Base-by-base conservation (phyloP, 768 basidiomycete genomes). In the Rhodosporidiobolus sp. region DNA sequence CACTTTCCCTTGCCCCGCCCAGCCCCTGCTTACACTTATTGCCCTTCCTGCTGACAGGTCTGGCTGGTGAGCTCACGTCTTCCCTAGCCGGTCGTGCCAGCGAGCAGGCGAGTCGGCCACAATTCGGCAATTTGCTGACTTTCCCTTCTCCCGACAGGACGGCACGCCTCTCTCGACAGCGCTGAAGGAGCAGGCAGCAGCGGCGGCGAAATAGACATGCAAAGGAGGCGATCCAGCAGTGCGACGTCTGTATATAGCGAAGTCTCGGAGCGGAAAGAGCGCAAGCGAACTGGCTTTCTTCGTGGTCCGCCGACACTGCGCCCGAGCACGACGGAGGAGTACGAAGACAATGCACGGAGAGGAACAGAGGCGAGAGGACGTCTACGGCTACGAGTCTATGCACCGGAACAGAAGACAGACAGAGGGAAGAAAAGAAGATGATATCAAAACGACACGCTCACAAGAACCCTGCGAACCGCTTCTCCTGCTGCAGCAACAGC, bases 391-490 rank as follows among this genome's bases (percentile, higher is more conserved):
- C n/a, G n/a, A n/a, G n/a, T 43, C 38, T 43, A 43, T 43, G 14
- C 14, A 14, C 7, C 7, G 38, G 38, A 14, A 43, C 38, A 43
- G 38, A 14, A 14, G 38, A 43, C 7, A 7, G 38, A 43, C 38
- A 43, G 14, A 7, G 38, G 38, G 8, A 28, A 53, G n/a, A n/a
- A 28, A 53, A 22, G 26, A 53, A 53, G n/a, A 52, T 52, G 11
- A 22, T 52, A 52, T 52, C 22, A 52, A 52, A 11, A 48, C 4
- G 46, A 8, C 10, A 48, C 8, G 4, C 26, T 49, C 53, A 76
- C 46, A 76, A 43, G 65, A 72, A 76, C 34, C 64, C 74, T 4
- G 72, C 70, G 20, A 67, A 69, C 10, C 43, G 46, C 65, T 66
- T 53, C 70, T 76, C 70, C 34, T 14, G 38, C 64, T 70, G 64